A percentile compares a stretch with the other conserved stretches of the same genome.
phyloP scores from a whole-genome alignment of 139 green algal species.

The Nannochloris sp. region DNA sequence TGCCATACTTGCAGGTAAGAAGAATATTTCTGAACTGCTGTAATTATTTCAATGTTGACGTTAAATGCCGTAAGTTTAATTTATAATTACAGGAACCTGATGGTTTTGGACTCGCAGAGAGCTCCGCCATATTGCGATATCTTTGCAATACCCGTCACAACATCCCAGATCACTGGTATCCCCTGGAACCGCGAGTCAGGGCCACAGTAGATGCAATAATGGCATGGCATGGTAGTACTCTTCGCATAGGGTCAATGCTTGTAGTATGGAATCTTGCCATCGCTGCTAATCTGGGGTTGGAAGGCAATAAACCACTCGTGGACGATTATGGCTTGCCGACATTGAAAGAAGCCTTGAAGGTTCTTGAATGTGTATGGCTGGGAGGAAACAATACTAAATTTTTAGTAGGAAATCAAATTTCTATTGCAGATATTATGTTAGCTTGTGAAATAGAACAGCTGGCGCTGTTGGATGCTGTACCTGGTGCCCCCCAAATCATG shows the following conservation, averaged over 20 bases:
- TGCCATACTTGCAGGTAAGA: conserved; percentile 5
- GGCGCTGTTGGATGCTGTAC: conserved; percentile 14
- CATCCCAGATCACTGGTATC: conserved; percentile 12
- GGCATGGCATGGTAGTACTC: conserved; percentile 15
- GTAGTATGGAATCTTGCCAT: conserved; percentile 11
- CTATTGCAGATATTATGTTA: conserved; percentile 23
- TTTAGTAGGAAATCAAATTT: neutral
- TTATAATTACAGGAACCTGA: conserved; percentile 3
- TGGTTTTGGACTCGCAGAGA: conserved; percentile 6
- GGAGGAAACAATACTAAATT: neutral
- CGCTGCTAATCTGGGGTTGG: conserved; percentile 1
- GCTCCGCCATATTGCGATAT: conserved; percentile 20
- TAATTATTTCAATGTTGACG: neutral
- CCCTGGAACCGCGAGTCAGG: neutral
- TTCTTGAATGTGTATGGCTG: conserved; percentile 18
- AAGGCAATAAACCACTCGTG: conserved; percentile 16
- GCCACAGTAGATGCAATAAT: neutral
- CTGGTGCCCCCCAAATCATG: neutral
- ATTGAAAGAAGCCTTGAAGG: conserved; percentile 4
- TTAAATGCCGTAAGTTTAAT: neutral
- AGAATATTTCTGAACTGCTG: neutral
- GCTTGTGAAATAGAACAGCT: conserved; percentile 23
- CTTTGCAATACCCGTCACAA: conserved; percentile 3
- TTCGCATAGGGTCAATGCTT: conserved; percentile 15
- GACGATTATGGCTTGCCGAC: conserved; percentile 8